Evolutionary conservation across 179 eudicot genomes (phyloP).

Genomic region (Silene vulgaris): DNA sequence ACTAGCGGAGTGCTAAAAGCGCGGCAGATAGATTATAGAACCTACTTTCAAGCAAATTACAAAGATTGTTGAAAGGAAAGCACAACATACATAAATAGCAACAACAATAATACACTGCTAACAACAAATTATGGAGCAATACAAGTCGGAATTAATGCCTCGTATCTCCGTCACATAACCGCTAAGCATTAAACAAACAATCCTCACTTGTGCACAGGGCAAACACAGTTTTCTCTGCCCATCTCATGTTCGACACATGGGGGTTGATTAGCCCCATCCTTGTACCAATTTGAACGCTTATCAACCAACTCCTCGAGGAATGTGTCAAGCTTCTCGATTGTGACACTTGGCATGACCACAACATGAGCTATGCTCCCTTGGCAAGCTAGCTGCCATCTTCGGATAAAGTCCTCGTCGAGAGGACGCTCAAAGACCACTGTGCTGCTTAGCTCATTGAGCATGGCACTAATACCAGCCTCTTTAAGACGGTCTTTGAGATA

Average conservation of each 20-base stretch:
- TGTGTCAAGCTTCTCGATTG: slow-evolving; percentile 17
- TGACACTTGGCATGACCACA: slow-evolving; percentile 22
- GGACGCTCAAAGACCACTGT: slow-evolving; percentile 20
- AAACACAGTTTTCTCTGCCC: slow-evolving; percentile 16
- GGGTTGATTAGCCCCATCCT: slow-evolving; percentile 17
- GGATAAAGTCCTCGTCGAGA: slow-evolving; percentile 16
- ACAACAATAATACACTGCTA: not conserved
- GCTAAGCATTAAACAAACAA: not conserved
- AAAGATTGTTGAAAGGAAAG: not conserved
- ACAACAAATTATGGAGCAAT: not conserved
- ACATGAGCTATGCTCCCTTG: slow-evolving; percentile 22
- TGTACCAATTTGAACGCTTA: slow-evolving; percentile 12
- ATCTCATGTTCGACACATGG: slow-evolving; percentile 14
- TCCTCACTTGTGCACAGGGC: slow-evolving; percentile 17
- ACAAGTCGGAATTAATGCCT: not conserved
- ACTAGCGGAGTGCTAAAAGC: not conserved
- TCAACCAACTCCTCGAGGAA: slow-evolving; percentile 18
- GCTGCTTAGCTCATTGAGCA: slow-evolving; percentile 18
- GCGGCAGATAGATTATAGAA: not conserved
- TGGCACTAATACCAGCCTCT: slow-evolving; percentile 18
- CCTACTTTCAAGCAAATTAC: not conserved
- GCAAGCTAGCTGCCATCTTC: slow-evolving; percentile 19
- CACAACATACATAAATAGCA: not conserved
- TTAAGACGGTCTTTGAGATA: slow-evolving; percentile 17
- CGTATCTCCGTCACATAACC: not conserved